Evolutionary conservation across 345 rosid genomes (phyloP).

Genomic region (Rhodamnia rubescens): DNA sequence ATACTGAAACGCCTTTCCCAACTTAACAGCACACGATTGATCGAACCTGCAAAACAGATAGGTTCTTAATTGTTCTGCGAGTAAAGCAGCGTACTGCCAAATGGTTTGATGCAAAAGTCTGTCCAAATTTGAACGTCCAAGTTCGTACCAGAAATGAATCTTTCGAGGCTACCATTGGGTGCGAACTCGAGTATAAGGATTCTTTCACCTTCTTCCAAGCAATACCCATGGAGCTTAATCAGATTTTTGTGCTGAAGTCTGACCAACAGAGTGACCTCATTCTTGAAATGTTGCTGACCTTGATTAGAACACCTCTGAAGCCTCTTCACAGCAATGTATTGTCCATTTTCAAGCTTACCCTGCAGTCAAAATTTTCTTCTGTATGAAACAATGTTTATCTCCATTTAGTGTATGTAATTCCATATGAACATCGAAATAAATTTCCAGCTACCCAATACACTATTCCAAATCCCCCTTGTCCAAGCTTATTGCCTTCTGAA

Average conservation of each 20-base stretch:
- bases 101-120: too few species aligned
- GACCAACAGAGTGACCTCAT: slow-evolving; percentile 31
- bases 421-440: not conserved
- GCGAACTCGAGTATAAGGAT: not conserved
- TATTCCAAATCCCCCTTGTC: slow-evolving; percentile 7
- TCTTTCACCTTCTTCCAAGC: not conserved
- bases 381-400: not conserved
- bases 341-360: slow-evolving; percentile 30
- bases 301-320: slow-evolving; percentile 32
- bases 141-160: slow-evolving; percentile 19
- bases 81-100: too few species aligned
- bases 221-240: not conserved
- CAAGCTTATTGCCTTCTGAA: too few species aligned
- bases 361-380: not conserved
- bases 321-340: slow-evolving; percentile 2
- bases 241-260: slow-evolving; percentile 48
- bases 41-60: too few species aligned
- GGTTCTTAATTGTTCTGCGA: too few species aligned
- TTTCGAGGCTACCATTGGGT: not conserved
- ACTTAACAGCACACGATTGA: not conserved
- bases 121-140: slow-evolving; percentile 16
- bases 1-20: slow-evolving; percentile 25
- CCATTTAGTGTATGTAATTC: not conserved
- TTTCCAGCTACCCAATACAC: slow-evolving; percentile 30
- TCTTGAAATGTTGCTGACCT: slow-evolving; percentile 42